These are phyloP conservation scores for Teratosphaeria destructans DNA, from an alignment of 2,329 filamentous ascomycete species.

Conservation along the genomic window DNA sequence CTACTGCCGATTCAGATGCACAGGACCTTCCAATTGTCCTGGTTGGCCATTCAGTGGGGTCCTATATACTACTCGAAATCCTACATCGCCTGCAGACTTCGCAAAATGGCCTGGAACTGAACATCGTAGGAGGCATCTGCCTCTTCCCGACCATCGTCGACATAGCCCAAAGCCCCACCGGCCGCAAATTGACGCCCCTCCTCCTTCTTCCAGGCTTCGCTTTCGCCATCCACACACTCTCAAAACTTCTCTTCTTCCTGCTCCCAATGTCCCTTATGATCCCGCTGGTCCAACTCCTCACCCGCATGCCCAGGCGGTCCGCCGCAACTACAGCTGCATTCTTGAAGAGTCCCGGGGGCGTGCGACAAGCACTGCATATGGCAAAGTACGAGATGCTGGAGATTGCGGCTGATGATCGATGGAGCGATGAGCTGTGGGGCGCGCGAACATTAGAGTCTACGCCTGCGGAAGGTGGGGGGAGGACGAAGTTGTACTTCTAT, in stretches of 20 bases:
- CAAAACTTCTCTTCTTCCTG: conserved; percentile 32
- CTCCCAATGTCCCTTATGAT: conserved; percentile 33
- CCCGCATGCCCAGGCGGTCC: conserved; percentile 33
- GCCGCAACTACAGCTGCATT: conserved; percentile 42
- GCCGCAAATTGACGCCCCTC: conserved; percentile 25
- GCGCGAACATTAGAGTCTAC: not conserved
- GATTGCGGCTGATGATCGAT: conserved; percentile 49
- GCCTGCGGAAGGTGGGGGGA: conserved; percentile 13
- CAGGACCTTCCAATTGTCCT: conserved; percentile 25
- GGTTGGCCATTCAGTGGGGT: conserved; percentile 38
- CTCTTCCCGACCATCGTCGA: conserved; percentile 40
- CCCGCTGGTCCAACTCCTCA: conserved; percentile 32
- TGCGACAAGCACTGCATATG: conserved; percentile 48
- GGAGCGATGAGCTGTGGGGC: conserved; percentile 52
- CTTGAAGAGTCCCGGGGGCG: conserved; percentile 37
- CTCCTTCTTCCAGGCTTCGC: conserved; percentile 26
- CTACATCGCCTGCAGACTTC: conserved; percentile 12
- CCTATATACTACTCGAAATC: conserved; percentile 35
- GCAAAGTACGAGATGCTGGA: conserved; percentile 47
- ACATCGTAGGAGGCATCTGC: conserved; percentile 26
- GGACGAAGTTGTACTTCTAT: conserved; percentile 45
- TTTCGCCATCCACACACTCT: conserved; percentile 25
- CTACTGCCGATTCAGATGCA: conserved; percentile 14
- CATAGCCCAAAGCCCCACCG: conserved; percentile 34
- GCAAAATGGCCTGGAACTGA: conserved; percentile 1